phyloP scores from a whole-genome alignment of 2,329 filamentous ascomycete genomes.

The Sclerotinia minor region DNA sequence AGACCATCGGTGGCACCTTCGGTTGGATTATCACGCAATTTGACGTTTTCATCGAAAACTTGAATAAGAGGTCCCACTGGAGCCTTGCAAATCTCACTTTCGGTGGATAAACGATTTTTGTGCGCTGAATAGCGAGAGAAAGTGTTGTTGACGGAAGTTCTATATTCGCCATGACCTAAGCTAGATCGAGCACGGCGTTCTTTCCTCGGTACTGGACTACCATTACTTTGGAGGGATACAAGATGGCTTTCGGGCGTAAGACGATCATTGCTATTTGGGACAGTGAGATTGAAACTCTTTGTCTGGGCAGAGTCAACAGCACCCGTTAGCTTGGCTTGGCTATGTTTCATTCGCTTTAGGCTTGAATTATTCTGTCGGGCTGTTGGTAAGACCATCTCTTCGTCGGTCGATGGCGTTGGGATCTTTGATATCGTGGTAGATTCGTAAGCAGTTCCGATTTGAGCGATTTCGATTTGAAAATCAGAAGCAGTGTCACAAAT shows the following conservation, averaged over 20 bases:
- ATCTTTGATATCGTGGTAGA: not conserved
- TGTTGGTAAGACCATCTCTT: not conserved
- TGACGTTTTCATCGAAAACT: not conserved
- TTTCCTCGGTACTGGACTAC: conserved; percentile 1
- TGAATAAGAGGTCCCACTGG: not conserved
- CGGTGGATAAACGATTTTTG: not conserved
- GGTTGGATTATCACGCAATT: not conserved
- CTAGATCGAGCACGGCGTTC: not conserved
- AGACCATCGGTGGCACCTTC: not conserved
- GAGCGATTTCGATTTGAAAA: conserved; percentile 1
- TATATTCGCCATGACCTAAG: not conserved
- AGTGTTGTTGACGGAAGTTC: not conserved
- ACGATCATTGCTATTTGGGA: not conserved
- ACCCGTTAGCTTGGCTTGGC: not conserved
- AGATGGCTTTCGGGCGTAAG: not conserved
- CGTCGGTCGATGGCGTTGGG: not conserved
- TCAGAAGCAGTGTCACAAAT: not conserved
- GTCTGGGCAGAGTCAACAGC: too few species aligned
- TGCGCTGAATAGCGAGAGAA: not conserved
- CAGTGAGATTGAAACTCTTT: not conserved
- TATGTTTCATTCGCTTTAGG: not conserved
- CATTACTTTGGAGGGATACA: not conserved
- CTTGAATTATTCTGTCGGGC: not conserved
- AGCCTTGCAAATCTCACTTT: not conserved
- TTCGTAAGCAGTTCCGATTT: not conserved